Conservation (phyloP, 805 yeast genomes). For the Starmerella gropengiesseri region DNA sequence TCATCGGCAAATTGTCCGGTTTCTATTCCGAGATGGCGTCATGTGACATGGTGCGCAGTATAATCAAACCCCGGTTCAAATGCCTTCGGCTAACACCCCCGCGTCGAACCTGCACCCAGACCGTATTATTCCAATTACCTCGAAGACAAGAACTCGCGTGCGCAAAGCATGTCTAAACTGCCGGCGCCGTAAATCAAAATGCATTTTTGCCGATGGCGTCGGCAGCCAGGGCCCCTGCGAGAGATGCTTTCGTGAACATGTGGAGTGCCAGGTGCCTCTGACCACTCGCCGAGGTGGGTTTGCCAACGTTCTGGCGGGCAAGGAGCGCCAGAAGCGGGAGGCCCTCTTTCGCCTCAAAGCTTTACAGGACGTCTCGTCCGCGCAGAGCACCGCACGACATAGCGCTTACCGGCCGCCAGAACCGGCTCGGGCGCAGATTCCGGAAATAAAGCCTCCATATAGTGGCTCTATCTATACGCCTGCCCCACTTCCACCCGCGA, state of each 20-base stretch:
- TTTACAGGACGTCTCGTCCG: background rate
- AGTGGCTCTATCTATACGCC: background rate
- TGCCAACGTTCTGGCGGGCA: constrained; percentile 31
- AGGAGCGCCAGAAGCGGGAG: constrained; percentile 14
- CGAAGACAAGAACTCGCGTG: constrained; percentile 26
- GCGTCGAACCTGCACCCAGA: too few relatives aligned
- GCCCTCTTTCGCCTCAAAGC: background rate
- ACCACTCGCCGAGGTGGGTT: constrained; percentile 42
- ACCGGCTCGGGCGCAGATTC: too few relatives aligned
- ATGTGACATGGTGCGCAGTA: too few relatives aligned
- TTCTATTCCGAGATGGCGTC: too few relatives aligned
- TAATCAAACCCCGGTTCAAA: too few relatives aligned
- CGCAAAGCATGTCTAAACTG: constrained; percentile 82
- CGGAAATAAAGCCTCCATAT: too few relatives aligned
- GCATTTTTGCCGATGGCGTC: constrained; percentile 70
- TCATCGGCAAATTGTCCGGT: too few relatives aligned
- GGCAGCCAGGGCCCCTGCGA: constrained; percentile 78
- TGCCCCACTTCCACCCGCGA: background rate
- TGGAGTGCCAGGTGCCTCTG: constrained; percentile 64
- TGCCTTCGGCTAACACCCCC: too few relatives aligned
- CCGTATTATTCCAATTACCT: background rate
- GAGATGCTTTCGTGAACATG: constrained; percentile 71
- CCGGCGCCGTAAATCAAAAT: constrained; percentile 69
- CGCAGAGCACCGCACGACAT: background rate
- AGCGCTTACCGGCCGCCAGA: too few relatives aligned